Evolutionary conservation across 495 filamentous ascomycete genomes (phyloP), one percentile per base, ranked within the genome.

Genomic region (Xanthoparmelia taractica): DNA sequence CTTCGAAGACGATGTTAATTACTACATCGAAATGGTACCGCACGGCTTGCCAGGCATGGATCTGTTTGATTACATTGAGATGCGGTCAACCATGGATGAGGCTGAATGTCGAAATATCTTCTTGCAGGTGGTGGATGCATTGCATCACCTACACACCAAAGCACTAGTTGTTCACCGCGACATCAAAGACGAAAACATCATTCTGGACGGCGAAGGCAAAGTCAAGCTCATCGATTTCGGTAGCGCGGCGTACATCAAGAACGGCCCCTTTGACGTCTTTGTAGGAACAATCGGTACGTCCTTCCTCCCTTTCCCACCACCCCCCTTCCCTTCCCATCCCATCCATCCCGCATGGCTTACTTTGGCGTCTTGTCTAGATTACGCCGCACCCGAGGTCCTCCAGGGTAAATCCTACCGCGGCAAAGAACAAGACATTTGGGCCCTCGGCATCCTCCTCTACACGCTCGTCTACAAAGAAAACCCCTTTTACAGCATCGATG

Each of bases 401-500:
- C 89, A 90, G 38, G 94, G 94, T 47, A 87, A 86, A 70, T 88
- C 94, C 27, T 98, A 98, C 75, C 85, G 89, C 65, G 94, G 94
- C 69, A 95, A 92, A 74, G 92, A 96, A 73, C 95, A 98, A 77
- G 94, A 98, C 66, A 91, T 97, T 60, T 98, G 94, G 94, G 94
- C 94, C 18, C 82, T 97, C n/a, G 94, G 94, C 25, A 97, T 98
- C 66, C 81, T 97, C 11, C 85, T 98, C 37, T 98, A 98, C 78
- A 98, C 94, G 23, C 96, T 98, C 67, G 88, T 96, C 66, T 98
- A 97, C 80, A 97, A 97, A 74, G 94, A 98, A 77, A 98, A 98
- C 70, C 94, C 94, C 5, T 98, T 98, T 77, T 98, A 98, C 81
- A 96, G 89, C 73, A 92, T 98, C 69, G 95, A 98, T 72, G 94